Conservation (phyloP, 2,329 filamentous ascomycete genomes). For the Alternaria tenuissima region DNA sequence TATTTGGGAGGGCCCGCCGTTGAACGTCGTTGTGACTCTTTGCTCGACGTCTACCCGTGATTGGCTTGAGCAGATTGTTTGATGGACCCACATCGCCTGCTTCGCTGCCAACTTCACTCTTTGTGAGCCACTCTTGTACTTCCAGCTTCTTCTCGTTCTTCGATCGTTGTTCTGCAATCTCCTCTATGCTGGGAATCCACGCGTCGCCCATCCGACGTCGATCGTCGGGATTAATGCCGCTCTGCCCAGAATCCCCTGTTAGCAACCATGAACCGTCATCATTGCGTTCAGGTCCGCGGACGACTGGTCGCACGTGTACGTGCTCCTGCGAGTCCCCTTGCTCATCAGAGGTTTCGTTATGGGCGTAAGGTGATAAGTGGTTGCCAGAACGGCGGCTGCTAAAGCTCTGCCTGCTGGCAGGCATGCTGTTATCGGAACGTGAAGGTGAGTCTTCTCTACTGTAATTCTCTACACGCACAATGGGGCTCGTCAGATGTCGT, state of each 20-base stretch:
- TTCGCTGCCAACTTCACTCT: conserved; percentile 57
- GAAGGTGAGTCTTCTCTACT: conserved; percentile 47
- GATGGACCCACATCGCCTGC: conserved; percentile 51
- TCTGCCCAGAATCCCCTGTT: conserved; percentile 50
- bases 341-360: conserved; percentile 45
- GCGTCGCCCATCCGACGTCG: conserved; percentile 53
- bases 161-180: conserved; percentile 58
- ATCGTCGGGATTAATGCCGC: conserved; percentile 58
- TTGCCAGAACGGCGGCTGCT: conserved; percentile 46
- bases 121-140: conserved; percentile 62
- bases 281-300: conserved; percentile 49
- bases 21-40: conserved; percentile 55
- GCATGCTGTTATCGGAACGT: conserved; percentile 44
- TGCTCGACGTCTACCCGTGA: conserved; percentile 55
- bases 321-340: conserved; percentile 36
- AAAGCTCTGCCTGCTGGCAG: conserved; percentile 47
- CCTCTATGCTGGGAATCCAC: conserved; percentile 59
- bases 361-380: conserved; percentile 50
- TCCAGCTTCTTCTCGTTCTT: conserved; percentile 62
- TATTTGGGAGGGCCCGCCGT: conserved; percentile 29
- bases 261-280: conserved; percentile 59
- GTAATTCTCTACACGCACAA: conserved; percentile 51
- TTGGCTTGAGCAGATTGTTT: conserved; percentile 37
- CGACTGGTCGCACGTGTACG: conserved; percentile 31
- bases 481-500: conserved; percentile 49